phyloP scores from a whole-genome alignment of 441 rosid species.

The Erysimum pusillum region DNA sequence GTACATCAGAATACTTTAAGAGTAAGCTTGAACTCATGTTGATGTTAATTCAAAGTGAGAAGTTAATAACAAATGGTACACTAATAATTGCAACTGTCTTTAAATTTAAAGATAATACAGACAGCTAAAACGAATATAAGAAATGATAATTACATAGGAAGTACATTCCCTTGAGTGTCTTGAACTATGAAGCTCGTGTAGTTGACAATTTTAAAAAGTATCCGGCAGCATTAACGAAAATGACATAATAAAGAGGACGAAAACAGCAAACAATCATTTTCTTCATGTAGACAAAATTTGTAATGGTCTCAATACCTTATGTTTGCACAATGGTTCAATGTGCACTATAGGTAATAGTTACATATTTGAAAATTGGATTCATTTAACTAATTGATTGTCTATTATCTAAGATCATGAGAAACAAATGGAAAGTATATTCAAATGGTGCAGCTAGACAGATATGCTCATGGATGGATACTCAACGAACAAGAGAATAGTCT shows the following conservation, averaged over 20 bases:
- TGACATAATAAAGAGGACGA: neutral
- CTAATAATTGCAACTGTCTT: neutral
- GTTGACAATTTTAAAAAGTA: conserved; percentile 1
- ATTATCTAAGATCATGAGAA: conserved; percentile 13
- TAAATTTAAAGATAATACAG: conserved; percentile 1
- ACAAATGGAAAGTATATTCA: conserved; percentile 12
- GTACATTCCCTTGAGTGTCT: neutral
- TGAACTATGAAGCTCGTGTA: conserved; percentile 22
- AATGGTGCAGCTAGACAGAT: conserved; percentile 21
- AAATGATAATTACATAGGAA: neutral
- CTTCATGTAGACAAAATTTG: neutral
- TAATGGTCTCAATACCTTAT: conserved; percentile 15
- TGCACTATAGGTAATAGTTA: conserved; percentile 15
- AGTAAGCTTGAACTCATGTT: conserved; percentile 1
- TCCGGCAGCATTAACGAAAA: conserved; percentile 24
- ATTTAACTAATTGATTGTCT: neutral
- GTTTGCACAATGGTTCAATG: conserved; percentile 5
- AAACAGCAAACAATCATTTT: conserved; percentile 10
- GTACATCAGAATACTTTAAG: conserved; percentile 5
- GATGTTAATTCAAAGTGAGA: neutral
- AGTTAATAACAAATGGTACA: neutral
- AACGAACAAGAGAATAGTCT: neutral
- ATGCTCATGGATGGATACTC: conserved; percentile 2
- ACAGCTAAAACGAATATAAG: neutral
- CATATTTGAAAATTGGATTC: neutral